phyloP scores from a whole-genome alignment of 345 rosid genomes.

The Bretschneidera sinensis region DNA sequence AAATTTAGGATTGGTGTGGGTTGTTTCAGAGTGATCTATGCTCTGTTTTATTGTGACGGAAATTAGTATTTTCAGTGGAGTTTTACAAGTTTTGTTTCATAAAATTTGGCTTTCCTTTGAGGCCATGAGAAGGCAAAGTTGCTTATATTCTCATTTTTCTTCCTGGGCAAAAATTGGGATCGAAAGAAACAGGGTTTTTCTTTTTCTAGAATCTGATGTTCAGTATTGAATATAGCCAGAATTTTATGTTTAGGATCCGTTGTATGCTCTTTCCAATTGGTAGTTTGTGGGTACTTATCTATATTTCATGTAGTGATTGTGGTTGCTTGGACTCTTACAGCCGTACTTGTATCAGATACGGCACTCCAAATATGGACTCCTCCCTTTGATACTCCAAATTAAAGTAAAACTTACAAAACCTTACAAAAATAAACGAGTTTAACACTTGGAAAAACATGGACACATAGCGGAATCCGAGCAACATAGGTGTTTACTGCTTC shows the following conservation, averaged over 20 bases:
- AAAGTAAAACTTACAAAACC: too few relatives aligned
- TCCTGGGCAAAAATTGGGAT: neutral
- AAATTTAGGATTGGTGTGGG: too few relatives aligned
- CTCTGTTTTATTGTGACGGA: neutral
- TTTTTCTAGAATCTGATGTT: neutral
- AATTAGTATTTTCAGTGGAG: neutral
- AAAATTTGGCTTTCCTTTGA: neutral
- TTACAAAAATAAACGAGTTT: too few relatives aligned
- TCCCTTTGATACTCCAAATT: too few relatives aligned
- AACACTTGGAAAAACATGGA: too few relatives aligned
- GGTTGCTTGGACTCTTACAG: too few relatives aligned
- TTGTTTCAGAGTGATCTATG: neutral
- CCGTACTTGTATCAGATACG: too few relatives aligned
- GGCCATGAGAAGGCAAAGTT: neutral
- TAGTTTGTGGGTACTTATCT: neutral
- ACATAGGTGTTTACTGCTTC: neutral
- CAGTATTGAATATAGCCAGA: too few relatives aligned
- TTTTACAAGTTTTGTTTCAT: neutral
- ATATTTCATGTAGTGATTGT: too few relatives aligned
- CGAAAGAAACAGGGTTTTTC: neutral
- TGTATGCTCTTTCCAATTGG: neutral
- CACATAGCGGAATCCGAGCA: too few relatives aligned
- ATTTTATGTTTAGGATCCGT: too few relatives aligned
- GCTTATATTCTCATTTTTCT: neutral
- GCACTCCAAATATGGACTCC: too few relatives aligned